Evolutionary conservation across 2,329 filamentous ascomycete species (phyloP).

Genomic region (Alternaria arborescens): DNA sequence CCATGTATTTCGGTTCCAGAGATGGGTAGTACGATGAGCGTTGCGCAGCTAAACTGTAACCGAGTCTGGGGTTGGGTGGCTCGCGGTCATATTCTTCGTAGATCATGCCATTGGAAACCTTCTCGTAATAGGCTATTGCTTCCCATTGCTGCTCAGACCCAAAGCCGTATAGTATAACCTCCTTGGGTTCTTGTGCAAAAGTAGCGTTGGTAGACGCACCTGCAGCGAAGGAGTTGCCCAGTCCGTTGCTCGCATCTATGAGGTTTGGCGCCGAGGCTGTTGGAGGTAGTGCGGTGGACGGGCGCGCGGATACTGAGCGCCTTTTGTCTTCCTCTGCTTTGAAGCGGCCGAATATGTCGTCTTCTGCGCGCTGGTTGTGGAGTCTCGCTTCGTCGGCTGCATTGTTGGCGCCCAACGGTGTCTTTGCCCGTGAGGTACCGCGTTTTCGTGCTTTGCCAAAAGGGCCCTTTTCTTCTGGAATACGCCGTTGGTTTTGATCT

Average conservation of each 20-base stretch:
- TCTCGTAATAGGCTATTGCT: conserved; percentile 87
- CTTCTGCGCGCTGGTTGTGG: conserved; percentile 57
- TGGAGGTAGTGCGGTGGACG: conserved; percentile 33
- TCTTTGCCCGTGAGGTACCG: conserved; percentile 61
- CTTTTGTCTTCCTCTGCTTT: conserved; percentile 44
- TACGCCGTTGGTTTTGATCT: conserved; percentile 59
- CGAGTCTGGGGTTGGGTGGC: conserved; percentile 78
- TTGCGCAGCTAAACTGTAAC: conserved; percentile 75
- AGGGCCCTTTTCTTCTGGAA: conserved; percentile 68
- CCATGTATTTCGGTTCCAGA: conserved; percentile 75
- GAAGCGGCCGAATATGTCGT: conserved; percentile 56
- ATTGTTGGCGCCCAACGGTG: conserved; percentile 64
- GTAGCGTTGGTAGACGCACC: conserved; percentile 48
- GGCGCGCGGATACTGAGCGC: conserved; percentile 37
- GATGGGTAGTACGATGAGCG: conserved; percentile 70
- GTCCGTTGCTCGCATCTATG: conserved; percentile 36
- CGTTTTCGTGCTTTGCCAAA: conserved; percentile 64
- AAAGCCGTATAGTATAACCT: conserved; percentile 88
- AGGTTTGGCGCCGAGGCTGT: conserved; percentile 47
- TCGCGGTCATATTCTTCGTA: conserved; percentile 93
- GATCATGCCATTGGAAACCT: conserved; percentile 78
- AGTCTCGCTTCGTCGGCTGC: conserved; percentile 62
- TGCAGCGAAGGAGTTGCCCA: conserved; percentile 36
- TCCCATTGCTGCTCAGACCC: conserved; percentile 76
- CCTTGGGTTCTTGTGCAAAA: conserved; percentile 67